Conservation (phyloP, 2,329 filamentous ascomycete species). For the Tolypocladium sp. region DNA sequence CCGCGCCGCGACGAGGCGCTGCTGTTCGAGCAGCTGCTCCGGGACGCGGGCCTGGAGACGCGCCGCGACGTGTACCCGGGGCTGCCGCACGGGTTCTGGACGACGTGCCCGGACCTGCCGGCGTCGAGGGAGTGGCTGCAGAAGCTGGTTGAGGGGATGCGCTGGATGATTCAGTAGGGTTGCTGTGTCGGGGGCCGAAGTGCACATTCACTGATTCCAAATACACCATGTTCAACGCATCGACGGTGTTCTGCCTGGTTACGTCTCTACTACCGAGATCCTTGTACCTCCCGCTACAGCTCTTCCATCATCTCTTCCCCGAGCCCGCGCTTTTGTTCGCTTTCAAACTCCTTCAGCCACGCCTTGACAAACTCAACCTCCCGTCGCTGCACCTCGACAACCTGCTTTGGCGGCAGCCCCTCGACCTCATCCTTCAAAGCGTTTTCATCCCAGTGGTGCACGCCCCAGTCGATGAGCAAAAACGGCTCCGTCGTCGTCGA, state of each 20-base stretch:
- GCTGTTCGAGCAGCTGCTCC: constrained; percentile 30
- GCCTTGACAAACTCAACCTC: constrained; percentile 53
- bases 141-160: constrained; percentile 14
- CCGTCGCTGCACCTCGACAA: constrained; percentile 48
- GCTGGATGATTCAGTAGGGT: constrained; percentile 8
- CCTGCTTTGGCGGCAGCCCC: constrained; percentile 47
- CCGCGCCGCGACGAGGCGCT: constrained; percentile 39
- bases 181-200: too few species aligned
- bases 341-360: constrained; percentile 54
- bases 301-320: not conserved
- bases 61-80: constrained; percentile 31
- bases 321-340: not conserved
- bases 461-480: constrained; percentile 62
- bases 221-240: not conserved
- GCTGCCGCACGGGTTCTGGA: constrained; percentile 30
- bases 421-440: constrained; percentile 38
- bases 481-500: constrained; percentile 60
- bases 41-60: constrained; percentile 20
- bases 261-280: not conserved
- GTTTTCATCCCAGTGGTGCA: constrained; percentile 77
- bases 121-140: constrained; percentile 19
- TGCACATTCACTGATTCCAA: too few species aligned
- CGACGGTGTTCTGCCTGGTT: not conserved
- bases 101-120: constrained; percentile 24
- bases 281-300: not conserved